Conservation (phyloP, 2,329 filamentous ascomycete species). For the Talaromyces sp. region DNA sequence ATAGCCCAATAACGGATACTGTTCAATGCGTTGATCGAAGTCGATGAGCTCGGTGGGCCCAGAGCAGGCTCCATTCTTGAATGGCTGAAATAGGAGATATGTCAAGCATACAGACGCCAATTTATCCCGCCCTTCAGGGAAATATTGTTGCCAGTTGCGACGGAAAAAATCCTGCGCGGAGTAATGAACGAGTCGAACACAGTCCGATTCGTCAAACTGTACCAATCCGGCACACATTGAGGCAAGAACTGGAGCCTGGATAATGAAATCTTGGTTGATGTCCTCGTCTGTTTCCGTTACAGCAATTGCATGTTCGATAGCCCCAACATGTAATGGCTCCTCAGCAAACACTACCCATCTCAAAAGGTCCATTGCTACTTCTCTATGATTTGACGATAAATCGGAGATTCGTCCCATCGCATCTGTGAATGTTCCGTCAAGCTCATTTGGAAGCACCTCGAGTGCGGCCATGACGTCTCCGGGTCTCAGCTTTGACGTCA, state of each 20-base stretch:
- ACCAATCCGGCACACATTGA: not conserved
- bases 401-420: not conserved
- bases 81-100: not conserved
- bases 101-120: not conserved
- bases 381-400: not conserved
- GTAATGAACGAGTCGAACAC: not conserved
- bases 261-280: not conserved
- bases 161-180: constrained; percentile 2
- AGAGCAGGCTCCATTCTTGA: not conserved
- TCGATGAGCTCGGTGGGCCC: not conserved
- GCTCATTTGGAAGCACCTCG: constrained; percentile 3
- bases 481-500: not conserved
- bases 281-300: not conserved
- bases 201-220: not conserved
- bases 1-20: not conserved
- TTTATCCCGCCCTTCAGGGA: not conserved
- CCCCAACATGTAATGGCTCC: not conserved
- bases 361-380: not conserved
- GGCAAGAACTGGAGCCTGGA: not conserved
- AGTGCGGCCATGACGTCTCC: constrained; percentile 1
- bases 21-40: not conserved
- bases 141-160: not conserved
- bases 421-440: not conserved
- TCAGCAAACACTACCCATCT: constrained; percentile 4
- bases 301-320: constrained; percentile 1